Conservation (phyloP, 2,329 filamentous ascomycete species). For the Penicillium vulpinum region DNA sequence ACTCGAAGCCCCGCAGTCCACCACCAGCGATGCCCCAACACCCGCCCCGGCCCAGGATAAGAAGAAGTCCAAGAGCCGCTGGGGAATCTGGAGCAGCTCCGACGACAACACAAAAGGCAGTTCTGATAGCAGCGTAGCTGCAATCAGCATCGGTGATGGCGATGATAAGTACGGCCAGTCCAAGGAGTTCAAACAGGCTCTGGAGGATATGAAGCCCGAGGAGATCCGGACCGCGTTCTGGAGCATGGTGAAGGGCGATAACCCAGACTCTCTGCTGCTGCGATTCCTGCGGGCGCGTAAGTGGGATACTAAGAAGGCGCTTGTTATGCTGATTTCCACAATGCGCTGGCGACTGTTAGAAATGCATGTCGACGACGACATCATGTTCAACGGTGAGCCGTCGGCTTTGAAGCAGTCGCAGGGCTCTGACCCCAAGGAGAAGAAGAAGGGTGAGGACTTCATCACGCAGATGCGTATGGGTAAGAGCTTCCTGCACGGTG, state of each 20-base stretch:
- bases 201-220: slow-evolving; percentile 75
- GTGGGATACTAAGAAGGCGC: slow-evolving; percentile 91
- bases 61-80: slow-evolving; percentile 71
- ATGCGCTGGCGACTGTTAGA: slow-evolving; percentile 86
- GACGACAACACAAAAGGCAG: slow-evolving; percentile 35
- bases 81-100: slow-evolving; percentile 64
- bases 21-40: slow-evolving; percentile 17
- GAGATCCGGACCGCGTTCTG: slow-evolving; percentile 79
- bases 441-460: slow-evolving; percentile 75
- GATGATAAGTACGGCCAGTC: slow-evolving; percentile 94
- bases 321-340: slow-evolving; percentile 91
- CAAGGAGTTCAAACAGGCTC: slow-evolving; percentile 79
- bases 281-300: slow-evolving; percentile 86
- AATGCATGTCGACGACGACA: slow-evolving; percentile 84
- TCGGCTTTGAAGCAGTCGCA: slow-evolving; percentile 62
- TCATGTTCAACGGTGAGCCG: slow-evolving; percentile 75
- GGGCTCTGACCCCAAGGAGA: slow-evolving; percentile 59
- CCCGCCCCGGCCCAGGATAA: slow-evolving; percentile 41
- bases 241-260: slow-evolving; percentile 92
- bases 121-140: slow-evolving; percentile 41
- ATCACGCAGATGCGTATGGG: slow-evolving; percentile 81
- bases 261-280: slow-evolving; percentile 81
- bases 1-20: slow-evolving; percentile 25
- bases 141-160: slow-evolving; percentile 47
- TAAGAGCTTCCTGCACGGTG: slow-evolving; percentile 88